phyloP scores from a whole-genome alignment of 2,329 filamentous ascomycete species.

The Ascosphaera apis region DNA sequence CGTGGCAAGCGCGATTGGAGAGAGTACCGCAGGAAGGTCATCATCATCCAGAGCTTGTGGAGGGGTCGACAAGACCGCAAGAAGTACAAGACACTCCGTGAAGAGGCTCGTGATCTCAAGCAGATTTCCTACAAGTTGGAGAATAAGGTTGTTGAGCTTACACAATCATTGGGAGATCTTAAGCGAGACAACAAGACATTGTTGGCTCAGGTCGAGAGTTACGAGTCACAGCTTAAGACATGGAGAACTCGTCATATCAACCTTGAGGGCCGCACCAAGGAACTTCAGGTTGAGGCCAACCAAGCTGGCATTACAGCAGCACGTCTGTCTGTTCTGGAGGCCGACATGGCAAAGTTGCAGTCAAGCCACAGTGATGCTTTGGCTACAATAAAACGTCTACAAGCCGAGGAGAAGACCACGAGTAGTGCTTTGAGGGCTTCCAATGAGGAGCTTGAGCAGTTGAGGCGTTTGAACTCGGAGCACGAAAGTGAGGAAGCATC shows the following conservation, averaged over 20 bases:
- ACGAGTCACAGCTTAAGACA: conserved; percentile 85
- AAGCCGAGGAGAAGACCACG: conserved; percentile 76
- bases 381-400: conserved; percentile 73
- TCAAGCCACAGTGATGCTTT: conserved; percentile 74
- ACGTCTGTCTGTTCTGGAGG: conserved; percentile 72
- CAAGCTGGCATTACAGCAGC: conserved; percentile 91
- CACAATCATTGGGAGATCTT: conserved; percentile 74
- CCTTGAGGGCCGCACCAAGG: conserved; percentile 72
- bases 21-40: conserved; percentile 68
- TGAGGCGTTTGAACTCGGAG: conserved; percentile 49
- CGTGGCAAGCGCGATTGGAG: conserved; percentile 60
- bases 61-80: conserved; percentile 59
- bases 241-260: conserved; percentile 86
- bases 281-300: conserved; percentile 89
- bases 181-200: conserved; percentile 88
- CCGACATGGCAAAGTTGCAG: conserved; percentile 85
- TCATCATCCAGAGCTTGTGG: conserved; percentile 82
- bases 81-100: conserved; percentile 73
- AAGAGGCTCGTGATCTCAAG: conserved; percentile 94
- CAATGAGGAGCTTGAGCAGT: conserved; percentile 57
- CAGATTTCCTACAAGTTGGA: conserved; percentile 99
- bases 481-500: conserved; percentile 69
- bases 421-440: conserved; percentile 61
- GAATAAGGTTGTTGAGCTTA: conserved; percentile 98
- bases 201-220: conserved; percentile 73